Base-by-base conservation (phyloP, 2,329 filamentous ascomycete species). In the Penicillium sumatraense region DNA sequence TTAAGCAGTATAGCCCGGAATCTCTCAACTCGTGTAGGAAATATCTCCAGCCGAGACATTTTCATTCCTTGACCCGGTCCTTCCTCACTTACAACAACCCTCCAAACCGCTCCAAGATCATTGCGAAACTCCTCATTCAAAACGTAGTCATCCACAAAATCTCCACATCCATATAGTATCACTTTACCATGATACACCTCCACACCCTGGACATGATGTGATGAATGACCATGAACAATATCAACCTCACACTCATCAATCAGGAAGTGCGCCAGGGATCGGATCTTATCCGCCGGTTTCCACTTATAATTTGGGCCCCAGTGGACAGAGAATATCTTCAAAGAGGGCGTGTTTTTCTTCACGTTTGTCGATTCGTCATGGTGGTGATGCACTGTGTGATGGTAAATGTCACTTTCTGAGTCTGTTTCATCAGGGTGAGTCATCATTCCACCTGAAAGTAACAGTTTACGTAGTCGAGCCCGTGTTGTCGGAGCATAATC, bases 141-240 rank as follows among this genome's bases (percentile, higher is more conserved):
- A 3, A 68, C 69, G 66, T 77, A 77, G 60, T 77, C 75, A 61
- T 77, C 73, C n/a, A 77, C 70, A 58, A 76, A 77, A 57, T 77
- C 74, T 1, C 75, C 75, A 54, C 74, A 77, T 0, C 74, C 74
- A 38, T 76, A 77, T 2, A 77, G 70, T 42, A 77, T 71, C 9
- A 76, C 38, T 42, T 64, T 70, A 0, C 71, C 68, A 1, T 63
- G 65, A 53, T 75, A 74, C 20, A 63, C 58, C 58, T 77, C 75
- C 3, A 75, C 73, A 0, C 75, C 75, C 60, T 77, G 75, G 3
- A 76, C 53, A 61, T 77, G 75, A 62, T 77, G 75, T 27, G 72
- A 71, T 6, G 72, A 76, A 44, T 77, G 74, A 0, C 74, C 74
- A 49, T 77, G 75, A 11, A 77, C 65, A 38, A 77, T 71, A 61